Evolutionary conservation across 106 monocot species (phyloP).

Genomic region (Dioscorea zingiberensis): DNA sequence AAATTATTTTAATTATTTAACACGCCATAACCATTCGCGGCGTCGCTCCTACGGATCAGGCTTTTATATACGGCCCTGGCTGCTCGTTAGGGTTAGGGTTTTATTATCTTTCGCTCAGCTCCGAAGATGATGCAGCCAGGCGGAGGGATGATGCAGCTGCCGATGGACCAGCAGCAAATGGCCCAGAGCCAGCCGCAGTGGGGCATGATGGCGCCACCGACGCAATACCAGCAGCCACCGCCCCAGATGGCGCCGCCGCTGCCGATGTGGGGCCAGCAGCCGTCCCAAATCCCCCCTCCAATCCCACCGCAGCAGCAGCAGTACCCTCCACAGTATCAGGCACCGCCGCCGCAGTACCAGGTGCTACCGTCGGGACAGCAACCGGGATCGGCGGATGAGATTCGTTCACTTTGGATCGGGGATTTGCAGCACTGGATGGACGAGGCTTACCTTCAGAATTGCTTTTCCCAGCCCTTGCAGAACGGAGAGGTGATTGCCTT

Average conservation of each 20-base stretch:
- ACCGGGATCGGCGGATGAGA: conserved; percentile 33
- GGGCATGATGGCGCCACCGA: conserved; percentile 23
- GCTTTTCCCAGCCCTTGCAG: conserved; percentile 25
- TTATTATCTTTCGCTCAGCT: not conserved
- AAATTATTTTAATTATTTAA: no score
- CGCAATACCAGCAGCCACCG: no score
- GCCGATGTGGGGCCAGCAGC: conserved; percentile 26
- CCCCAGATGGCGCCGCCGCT: not conserved
- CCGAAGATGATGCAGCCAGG: conserved; percentile 26
- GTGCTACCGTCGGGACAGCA: conserved; percentile 18
- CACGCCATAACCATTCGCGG: no score
- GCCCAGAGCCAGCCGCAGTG: conserved; percentile 5
- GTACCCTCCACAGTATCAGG: conserved; percentile 6
- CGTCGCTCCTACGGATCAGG: no score
- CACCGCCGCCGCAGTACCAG: conserved; percentile 8
- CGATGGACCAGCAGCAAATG: conserved; percentile 20
- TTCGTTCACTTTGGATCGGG: conserved; percentile 72
- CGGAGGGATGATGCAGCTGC: conserved; percentile 16
- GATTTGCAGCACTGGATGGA: conserved; percentile 94
- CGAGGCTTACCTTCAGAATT: conserved; percentile 48
- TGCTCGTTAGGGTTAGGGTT: conserved; percentile 1
- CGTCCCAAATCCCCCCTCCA: conserved; percentile 13
- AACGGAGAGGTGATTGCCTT: conserved; percentile 39
- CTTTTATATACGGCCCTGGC: no score
- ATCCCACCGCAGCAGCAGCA: conserved; percentile 10